Evolutionary conservation across 768 basidiomycete species (phyloP), one percentile per base, ranked within the genome.

Genomic region (Lactifluus subvellereus): DNA sequence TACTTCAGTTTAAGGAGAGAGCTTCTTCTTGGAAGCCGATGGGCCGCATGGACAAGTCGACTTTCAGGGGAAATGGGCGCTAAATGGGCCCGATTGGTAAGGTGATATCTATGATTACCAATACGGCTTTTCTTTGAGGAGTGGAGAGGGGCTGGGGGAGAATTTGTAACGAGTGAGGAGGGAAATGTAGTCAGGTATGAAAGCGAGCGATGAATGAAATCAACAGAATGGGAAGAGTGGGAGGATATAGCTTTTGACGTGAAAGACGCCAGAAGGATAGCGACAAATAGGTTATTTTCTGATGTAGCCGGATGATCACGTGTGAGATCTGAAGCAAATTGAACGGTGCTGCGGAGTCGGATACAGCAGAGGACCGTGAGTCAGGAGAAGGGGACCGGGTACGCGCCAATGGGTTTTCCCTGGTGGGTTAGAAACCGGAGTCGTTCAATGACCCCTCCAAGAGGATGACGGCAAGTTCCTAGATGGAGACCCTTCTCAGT

Each of bases 311-410:
- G 2, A 27, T 27, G 40, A 27, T 48, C 47, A 48, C 22, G 47
- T 48, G 47, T 10, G 6, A 16, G 45, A 22, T n/a, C n/a, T 47
- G 45, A 47, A 47, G 45, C n/a, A 47, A 18, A 9, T 20, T 13
- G 47, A 8, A 43, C 18, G 11, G 8, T 48, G 27, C 57, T 58
- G 57, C 57, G 57, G 57, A 59, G 30, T 42, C 57, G 57, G 57
- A 42, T 8, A 16, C 16, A 33, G 38, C 13, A 32, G 38, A 37
- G 30, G 22, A 10, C 57, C 57, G 47, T 48, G 35, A 54, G 53
- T 37, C 52, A 58, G 22, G 37, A 37, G 6, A 35, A 58, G 22
- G 52, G 30, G 14, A 50, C 27, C 49, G 9, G 9, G n/a, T 9
- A 45, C 45, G 20, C 45, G n/a, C 45, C 45, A 45, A 45, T 45